Base-by-base conservation (phyloP, 202 grass and related monocot genomes). In the Miscanthus sacchariflorus region DNA sequence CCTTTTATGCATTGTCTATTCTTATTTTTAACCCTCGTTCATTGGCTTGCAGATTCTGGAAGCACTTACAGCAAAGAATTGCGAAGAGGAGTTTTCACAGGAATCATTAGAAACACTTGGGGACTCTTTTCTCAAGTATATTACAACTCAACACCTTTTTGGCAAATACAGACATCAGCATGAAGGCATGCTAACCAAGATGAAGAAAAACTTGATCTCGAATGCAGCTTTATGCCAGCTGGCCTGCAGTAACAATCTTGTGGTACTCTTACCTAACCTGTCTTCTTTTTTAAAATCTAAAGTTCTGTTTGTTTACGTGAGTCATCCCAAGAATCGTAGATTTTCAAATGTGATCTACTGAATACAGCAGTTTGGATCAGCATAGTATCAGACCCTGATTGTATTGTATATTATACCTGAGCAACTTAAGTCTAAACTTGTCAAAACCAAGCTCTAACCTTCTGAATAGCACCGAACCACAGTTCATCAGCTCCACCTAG, bases 101-200 rank as follows among this genome's bases (percentile, higher is more conserved):
- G 95, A 98, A 89, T 92, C 93, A 76, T 84, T 98, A 77, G 95
- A 98, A 87, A 95, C 95, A 83, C 93, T 98, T 72, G 93, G 93
- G 43, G 95, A 98, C 77, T 98, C 95, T 79, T 98, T 98, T 39
- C 89, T 98, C 23, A 95, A 98, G 72, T 98, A 95, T 87, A 86
- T 90, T 75, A 58, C 88, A 72, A 88, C 91, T 64, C 87, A 93
- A 44, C 87, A 98, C 87, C 80, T 98, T 27, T 98, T 90, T 86
- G 40, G 25, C 9, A 88, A 93, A 83, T 86, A 90, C 76, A 88
- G 69, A 70, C 87, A 83, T 89, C 83, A 98, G 38, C 95, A 93
- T 90, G 95, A 98, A 77, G 95, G 95, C 49, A 87, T 83, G 74
- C 70, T 98, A 85, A 98, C 91, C 54, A 68, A 75, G 68, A 93